Evolutionary conservation across 1,284 basidiomycete genomes (phyloP).

Genomic region (Afroboletus lepidellus): DNA sequence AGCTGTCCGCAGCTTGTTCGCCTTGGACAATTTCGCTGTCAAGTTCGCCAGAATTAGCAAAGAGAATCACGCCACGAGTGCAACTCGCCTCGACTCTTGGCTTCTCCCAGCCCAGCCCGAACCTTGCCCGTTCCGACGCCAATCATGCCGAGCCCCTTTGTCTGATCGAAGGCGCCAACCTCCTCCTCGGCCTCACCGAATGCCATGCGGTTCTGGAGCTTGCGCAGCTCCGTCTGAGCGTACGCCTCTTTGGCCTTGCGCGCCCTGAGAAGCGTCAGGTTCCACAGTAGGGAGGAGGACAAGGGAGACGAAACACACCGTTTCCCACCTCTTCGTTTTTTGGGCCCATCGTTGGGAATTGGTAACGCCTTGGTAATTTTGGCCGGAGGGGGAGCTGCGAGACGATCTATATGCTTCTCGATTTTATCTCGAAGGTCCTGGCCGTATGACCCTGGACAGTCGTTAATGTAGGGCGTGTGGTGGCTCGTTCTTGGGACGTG

Average conservation of each 20-base stretch:
- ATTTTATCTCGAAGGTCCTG: conserved; percentile 80
- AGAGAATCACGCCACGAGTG: not conserved
- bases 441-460: conserved; percentile 69
- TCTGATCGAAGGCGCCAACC: conserved; percentile 94
- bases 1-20: conserved; percentile 88
- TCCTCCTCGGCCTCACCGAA: conserved; percentile 97
- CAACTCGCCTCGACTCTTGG: conserved; percentile 79
- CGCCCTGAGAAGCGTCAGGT: conserved; percentile 53
- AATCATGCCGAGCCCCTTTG: conserved; percentile 96
- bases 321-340: conserved; percentile 94
- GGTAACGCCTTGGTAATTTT: conserved; percentile 95
- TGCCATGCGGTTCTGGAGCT: conserved; percentile 94
- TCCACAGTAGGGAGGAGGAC: not conserved
- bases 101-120: conserved; percentile 81
- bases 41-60: conserved; percentile 9
- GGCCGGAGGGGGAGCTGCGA: conserved; percentile 91
- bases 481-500: not conserved
- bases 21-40: conserved; percentile 93
- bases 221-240: conserved; percentile 94
- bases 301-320: conserved; percentile 48
- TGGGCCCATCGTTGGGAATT: conserved; percentile 93
- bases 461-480: conserved; percentile 1
- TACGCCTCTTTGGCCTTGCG: conserved; percentile 97
- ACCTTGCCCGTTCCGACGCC: conserved; percentile 84
- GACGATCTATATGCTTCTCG: conserved; percentile 87